Evolutionary conservation across 352 stramenopile genomes (phyloP), one percentile per base, ranked within the genome.

Genomic region (Pythium apleroticum): DNA sequence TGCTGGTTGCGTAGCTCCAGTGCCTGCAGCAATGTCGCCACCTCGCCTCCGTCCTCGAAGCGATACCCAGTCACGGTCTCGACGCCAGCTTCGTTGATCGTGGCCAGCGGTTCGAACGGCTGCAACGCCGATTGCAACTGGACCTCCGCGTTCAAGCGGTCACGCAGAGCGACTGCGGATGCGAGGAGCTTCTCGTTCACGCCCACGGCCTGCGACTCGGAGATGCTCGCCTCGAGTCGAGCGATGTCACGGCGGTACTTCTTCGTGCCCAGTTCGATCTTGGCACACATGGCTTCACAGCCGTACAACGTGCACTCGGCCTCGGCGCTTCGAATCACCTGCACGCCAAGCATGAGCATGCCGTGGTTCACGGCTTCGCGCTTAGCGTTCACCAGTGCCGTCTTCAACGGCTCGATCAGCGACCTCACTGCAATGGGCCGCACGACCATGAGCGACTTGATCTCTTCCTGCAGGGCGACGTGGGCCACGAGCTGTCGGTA

Each of bases 301-400:
- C 86, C 84, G 49, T 88, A 95, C n/a, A 95, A 75, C 56, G 78
- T 92, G 45, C 83, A 91, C 63, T 95, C 86, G 52, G 79, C 80
- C 64, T 95, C 86, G 17, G 80, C 84, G 45, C 80, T 86, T 48
- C 84, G 82, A 45, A 95, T 81, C 15, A 95, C 65, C 25, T 88
- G 82, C 25, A 85, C 53, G 2, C 74, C 81, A 0, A 91, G 68
- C 53, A 77, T 61, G 28, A 93, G 65, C 74, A 93, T 89, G 24
- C 75, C 60, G 4, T 65, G 63, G 31, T 74, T 71, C 46, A 93
- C 86, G 33, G 69, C 52, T 30, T 88, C 84, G 1, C 71, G 69
- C 31, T 72, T 72, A 1, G 84, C 86, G 30, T 77, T 70, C 11
- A 77, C 61, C 33, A 92, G 67, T 19, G 83, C 72, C 10, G 69